These are phyloP conservation scores for Yarrowia phangngaensis DNA, from an alignment of 805 yeast genomes.

Conservation along the genomic window DNA sequence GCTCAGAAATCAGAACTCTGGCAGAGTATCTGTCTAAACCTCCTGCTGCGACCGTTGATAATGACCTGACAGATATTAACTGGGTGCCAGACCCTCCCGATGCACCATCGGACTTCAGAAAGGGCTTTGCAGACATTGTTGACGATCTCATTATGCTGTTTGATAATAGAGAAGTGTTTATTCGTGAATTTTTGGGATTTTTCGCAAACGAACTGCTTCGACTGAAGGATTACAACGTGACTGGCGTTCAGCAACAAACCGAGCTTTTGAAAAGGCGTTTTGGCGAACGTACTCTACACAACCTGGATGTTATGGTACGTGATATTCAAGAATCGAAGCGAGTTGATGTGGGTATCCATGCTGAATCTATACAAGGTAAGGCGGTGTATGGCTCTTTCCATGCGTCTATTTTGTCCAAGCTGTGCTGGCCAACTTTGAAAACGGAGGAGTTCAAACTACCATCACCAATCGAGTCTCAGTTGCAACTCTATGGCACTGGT, in stretches of 20 bases:
- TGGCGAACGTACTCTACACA: slow-evolving; percentile 61
- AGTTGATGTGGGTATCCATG: slow-evolving; percentile 44
- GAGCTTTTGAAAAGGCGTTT: slow-evolving; percentile 57
- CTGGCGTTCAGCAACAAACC: slow-evolving; percentile 43
- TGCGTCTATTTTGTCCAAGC: slow-evolving; percentile 64
- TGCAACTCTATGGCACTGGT: slow-evolving; percentile 43
- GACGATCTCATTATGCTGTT: slow-evolving; percentile 68
- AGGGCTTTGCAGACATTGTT: slow-evolving; percentile 57
- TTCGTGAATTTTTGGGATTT: slow-evolving; percentile 58
- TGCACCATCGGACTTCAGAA: slow-evolving; percentile 79
- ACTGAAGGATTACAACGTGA: slow-evolving; percentile 35
- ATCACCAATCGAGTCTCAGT: slow-evolving; percentile 39
- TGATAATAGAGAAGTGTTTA: slow-evolving; percentile 63
- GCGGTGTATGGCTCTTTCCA: slow-evolving; percentile 21
- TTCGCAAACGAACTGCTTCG: slow-evolving; percentile 57
- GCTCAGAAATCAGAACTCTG: slow-evolving; percentile 49
- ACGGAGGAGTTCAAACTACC: slow-evolving; percentile 52
- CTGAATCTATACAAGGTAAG: slow-evolving; percentile 30
- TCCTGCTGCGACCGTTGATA: slow-evolving; percentile 33
- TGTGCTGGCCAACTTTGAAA: slow-evolving; percentile 72
- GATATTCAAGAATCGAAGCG: slow-evolving; percentile 60
- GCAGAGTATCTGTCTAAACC: slow-evolving; percentile 47
- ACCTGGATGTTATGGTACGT: slow-evolving; percentile 77
- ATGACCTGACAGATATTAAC: slow-evolving; percentile 48
- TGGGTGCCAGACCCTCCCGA: slow-evolving; percentile 90